phyloP scores from a whole-genome alignment of 2,329 filamentous ascomycete species.

The Corinectria fuckeliana region DNA sequence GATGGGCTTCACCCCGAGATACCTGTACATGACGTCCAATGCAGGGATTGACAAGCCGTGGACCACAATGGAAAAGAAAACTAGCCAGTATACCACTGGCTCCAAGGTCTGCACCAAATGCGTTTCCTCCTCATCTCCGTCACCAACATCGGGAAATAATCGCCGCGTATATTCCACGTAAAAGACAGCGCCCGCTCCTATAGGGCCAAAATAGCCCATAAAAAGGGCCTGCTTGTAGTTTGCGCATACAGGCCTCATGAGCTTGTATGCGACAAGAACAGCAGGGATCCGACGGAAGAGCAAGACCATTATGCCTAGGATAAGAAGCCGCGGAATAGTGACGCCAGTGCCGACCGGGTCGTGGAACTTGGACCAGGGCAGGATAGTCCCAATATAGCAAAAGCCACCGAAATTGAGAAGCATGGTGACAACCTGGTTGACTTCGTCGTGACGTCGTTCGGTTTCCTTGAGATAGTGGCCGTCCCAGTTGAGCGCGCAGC shows the following conservation, averaged over 20 bases:
- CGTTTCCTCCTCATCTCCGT: slow-evolving; percentile 44
- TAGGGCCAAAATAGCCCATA: slow-evolving; percentile 75
- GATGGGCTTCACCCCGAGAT: slow-evolving; percentile 46
- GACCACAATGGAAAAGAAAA: slow-evolving; percentile 34
- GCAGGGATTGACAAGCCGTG: slow-evolving; percentile 53
- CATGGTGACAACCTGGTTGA: slow-evolving; percentile 63
- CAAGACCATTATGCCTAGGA: slow-evolving; percentile 58
- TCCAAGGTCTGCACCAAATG: slow-evolving; percentile 45
- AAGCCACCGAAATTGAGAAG: slow-evolving; percentile 66
- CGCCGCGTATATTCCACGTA: slow-evolving; percentile 63
- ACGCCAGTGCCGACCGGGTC: slow-evolving; percentile 59
- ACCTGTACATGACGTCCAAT: slow-evolving; percentile 18
- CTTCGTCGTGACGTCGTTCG: slow-evolving; percentile 62
- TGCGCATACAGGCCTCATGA: slow-evolving; percentile 57
- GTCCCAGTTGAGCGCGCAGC: slow-evolving; percentile 67
- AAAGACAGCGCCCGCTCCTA: slow-evolving; percentile 78
- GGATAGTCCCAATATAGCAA: slow-evolving; percentile 62
- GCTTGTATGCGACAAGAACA: slow-evolving; percentile 58
- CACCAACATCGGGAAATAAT: slow-evolving; percentile 46
- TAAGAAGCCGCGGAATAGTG: slow-evolving; percentile 55
- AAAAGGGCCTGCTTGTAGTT: slow-evolving; percentile 64
- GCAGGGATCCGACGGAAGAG: slow-evolving; percentile 62
- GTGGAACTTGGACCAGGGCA: slow-evolving; percentile 62
- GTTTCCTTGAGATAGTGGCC: slow-evolving; percentile 61
- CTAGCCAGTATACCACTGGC: slow-evolving; percentile 50